A percentile compares a stretch with the other conserved stretches of the same genome.
These are phyloP conservation scores for Cladophialophora immunda DNA, from an alignment of 2,329 filamentous ascomycete genomes.

Conservation along the genomic window DNA sequence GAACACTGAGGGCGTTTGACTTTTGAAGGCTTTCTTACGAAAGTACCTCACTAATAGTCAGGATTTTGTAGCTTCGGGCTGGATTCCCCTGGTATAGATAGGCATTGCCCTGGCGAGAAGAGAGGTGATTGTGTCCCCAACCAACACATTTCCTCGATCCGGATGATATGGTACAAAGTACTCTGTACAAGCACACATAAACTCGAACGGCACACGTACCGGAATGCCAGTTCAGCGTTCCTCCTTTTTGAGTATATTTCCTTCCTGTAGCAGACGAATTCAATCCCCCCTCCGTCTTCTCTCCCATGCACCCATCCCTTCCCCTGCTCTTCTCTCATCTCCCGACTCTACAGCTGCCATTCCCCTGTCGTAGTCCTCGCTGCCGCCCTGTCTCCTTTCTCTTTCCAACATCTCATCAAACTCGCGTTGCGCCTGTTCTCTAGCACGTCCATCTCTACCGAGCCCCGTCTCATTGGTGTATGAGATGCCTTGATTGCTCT, in stretches of 20 bases:
- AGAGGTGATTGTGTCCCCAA: not conserved
- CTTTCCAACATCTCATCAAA: slow-evolving; percentile 55
- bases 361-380: slow-evolving; percentile 35
- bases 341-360: slow-evolving; percentile 30
- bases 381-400: slow-evolving; percentile 45
- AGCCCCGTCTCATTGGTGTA: not conserved
- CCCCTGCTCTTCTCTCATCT: slow-evolving; percentile 24
- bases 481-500: not conserved
- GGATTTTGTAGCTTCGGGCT: no score
- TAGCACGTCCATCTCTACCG: slow-evolving; percentile 37
- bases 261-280: not conserved
- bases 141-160: not conserved
- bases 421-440: slow-evolving; percentile 52
- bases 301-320: slow-evolving; percentile 35
- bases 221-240: not conserved
- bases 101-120: not conserved
- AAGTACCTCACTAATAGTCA: no score
- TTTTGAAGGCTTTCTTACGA: no score
- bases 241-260: not conserved
- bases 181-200: not conserved
- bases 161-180: slow-evolving; percentile 2
- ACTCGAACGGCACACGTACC: not conserved
- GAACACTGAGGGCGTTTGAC: no score
- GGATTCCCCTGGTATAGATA: no score
- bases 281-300: slow-evolving; percentile 28